These are phyloP conservation scores for Verticillium tricorpus DNA, from an alignment of 2,329 filamentous ascomycete genomes.

Conservation along the genomic window DNA sequence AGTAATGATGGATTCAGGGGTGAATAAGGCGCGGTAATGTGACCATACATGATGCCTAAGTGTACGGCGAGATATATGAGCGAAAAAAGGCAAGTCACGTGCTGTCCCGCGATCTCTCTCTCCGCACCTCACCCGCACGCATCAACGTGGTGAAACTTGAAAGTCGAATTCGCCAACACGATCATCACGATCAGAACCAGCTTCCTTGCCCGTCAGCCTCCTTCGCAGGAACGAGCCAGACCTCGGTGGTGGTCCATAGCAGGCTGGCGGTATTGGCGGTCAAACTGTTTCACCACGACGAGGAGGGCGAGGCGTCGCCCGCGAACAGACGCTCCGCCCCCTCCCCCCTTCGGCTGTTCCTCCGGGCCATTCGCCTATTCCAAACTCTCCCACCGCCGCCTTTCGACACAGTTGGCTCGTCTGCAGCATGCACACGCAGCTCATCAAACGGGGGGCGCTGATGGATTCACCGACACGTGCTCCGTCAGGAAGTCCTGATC, in stretches of 20 bases:
- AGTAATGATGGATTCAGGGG: no score
- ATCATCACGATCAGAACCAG: no score
- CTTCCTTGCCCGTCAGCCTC: no score
- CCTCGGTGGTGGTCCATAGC: background rate
- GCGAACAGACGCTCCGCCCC: background rate
- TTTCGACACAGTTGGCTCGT: no score
- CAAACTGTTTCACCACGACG: background rate
- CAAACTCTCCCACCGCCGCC: background rate
- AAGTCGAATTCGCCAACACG: no score
- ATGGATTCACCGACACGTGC: background rate
- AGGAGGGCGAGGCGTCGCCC: background rate
- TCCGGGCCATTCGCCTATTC: background rate
- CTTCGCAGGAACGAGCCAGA: background rate
- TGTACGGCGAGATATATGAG: no score
- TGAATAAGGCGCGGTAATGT: no score
- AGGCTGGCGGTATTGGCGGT: background rate
- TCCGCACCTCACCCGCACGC: background rate
- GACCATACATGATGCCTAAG: no score
- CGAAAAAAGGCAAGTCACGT: no score
- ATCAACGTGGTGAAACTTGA: background rate
- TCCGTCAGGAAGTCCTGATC: background rate
- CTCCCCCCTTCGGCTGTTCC: background rate
- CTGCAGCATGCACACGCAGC: background rate
- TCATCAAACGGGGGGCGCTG: no score
- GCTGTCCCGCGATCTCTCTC: no score